Evolutionary conservation across 1,139 yeast genomes (phyloP).

Genomic region (Geotrichum australiense): DNA sequence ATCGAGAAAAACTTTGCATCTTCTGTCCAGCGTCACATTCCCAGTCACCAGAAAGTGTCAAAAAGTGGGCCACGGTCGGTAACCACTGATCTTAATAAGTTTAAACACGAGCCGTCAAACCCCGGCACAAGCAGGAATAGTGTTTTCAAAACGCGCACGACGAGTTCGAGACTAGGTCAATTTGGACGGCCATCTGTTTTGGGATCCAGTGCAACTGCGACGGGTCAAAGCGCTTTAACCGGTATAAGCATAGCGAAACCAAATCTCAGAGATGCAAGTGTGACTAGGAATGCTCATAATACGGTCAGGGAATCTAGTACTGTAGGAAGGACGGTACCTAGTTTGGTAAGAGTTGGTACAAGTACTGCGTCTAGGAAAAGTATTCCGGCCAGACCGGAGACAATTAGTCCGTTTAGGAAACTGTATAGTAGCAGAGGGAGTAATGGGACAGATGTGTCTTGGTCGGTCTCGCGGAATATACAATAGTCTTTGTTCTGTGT

Average conservation of each 20-base stretch:
- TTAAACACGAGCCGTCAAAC: not conserved
- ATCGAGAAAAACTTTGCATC: constrained; percentile 7
- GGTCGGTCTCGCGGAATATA: constrained; percentile 2
- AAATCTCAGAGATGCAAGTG: constrained; percentile 10
- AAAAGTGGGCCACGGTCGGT: not conserved
- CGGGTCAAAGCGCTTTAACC: not conserved
- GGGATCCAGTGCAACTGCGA: not conserved
- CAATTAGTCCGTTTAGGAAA: constrained; percentile 15
- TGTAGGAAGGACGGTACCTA: too few relatives aligned
- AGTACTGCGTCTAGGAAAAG: constrained; percentile 7
- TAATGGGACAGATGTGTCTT: not conserved
- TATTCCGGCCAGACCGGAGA: constrained; percentile 10
- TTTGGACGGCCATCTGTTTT: not conserved
- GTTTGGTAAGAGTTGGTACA: too few relatives aligned
- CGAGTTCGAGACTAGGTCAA: not conserved
- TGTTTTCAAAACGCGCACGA: not conserved
- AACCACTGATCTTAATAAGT: not conserved
- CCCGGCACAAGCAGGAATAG: not conserved
- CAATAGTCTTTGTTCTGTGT: not conserved
- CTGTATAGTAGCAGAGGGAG: constrained; percentile 13
- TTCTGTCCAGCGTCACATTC: constrained; percentile 10
- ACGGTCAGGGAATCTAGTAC: too few relatives aligned
- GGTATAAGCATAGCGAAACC: not conserved
- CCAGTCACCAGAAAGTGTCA: not conserved
- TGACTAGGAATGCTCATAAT: too few relatives aligned